Evolutionary conservation across 2,329 filamentous ascomycete species (phyloP).

Genomic region (Mycosphaerella sp.): DNA sequence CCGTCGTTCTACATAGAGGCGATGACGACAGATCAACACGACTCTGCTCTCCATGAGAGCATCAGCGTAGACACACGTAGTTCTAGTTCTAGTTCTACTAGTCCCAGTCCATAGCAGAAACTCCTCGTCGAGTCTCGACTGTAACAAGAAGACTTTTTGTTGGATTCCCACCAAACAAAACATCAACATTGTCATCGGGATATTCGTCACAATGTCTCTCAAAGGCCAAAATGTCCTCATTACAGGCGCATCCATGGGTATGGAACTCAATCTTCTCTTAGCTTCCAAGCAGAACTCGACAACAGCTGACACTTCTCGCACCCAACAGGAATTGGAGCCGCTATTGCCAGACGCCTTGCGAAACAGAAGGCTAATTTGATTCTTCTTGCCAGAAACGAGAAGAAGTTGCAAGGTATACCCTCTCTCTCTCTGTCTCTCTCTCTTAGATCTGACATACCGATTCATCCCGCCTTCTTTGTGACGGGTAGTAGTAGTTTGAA

Average conservation of each 20-base stretch:
- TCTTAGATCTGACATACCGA: too few species aligned
- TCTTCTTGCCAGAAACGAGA: slow-evolving; percentile 40
- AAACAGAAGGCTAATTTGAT: slow-evolving; percentile 38
- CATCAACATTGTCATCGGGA: not conserved
- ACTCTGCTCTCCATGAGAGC: not conserved
- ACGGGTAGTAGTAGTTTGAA: not conserved
- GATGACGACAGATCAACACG: slow-evolving; percentile 6
- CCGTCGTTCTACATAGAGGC: not conserved
- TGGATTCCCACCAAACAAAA: not conserved
- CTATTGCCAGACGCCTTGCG: slow-evolving; percentile 40
- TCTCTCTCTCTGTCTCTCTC: too few species aligned
- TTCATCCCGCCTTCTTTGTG: not conserved
- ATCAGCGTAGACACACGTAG: too few species aligned
- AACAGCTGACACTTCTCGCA: not conserved
- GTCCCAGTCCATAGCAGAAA: too few species aligned
- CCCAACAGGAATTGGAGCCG: slow-evolving; percentile 42
- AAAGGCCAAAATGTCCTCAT: slow-evolving; percentile 20
- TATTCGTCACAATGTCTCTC: slow-evolving; percentile 15
- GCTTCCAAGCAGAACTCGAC: not conserved
- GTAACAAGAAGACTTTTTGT: too few species aligned
- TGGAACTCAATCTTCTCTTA: not conserved
- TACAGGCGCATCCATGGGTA: slow-evolving; percentile 20
- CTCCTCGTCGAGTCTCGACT: not conserved
- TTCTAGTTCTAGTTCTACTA: too few species aligned
- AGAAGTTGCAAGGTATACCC: slow-evolving; percentile 23